Evolutionary conservation across 805 yeast species (phyloP), one percentile per base, ranked within the genome.

Genomic region (Cyberlindnera americana): DNA sequence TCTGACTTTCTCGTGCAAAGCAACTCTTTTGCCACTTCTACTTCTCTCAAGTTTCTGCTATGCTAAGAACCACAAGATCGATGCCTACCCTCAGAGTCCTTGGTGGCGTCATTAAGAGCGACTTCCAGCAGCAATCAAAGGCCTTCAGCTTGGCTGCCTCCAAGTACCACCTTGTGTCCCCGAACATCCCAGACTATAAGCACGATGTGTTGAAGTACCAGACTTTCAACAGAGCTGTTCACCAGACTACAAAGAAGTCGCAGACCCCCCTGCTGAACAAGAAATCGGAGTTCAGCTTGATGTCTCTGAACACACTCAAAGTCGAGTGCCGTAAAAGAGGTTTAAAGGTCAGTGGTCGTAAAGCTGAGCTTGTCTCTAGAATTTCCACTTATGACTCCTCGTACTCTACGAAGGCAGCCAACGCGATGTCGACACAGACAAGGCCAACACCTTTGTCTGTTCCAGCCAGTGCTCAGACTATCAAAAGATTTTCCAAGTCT

Each of bases 251-350:
- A 2, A 57, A 56, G 36, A 50, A 53, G 23, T 43, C 52, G 16
- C 56, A 53, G 27, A 52, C 62, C 3, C 50, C 57, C 3, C 37
- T 61, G 12, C 39, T 57, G 30, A 46, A 39, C 24, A 54, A 48
- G 32, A 52, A 48, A 27, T 50, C 60, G 6, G 58, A 53, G 27
- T 60, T 59, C 35, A 37, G 49, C 7, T 47, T 61, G 21, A 71
- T 78, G 75, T 75, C 76, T 30, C 61, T 80, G 28, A 72, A 73
- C 38, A 67, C 75, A 2, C 66, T 81, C 48, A 78, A 75, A 53
- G 57, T 56, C 37, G 86, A 81, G 54, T 78, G 86, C 55, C 73
- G 74, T 41, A 64, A 62, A 41, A 69, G 81, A 44, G 84, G 85
- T 0, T 57, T 81, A 43, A 77, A 73, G 50, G 72, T 79, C 0